These are phyloP conservation scores for Paraleonurus japonicus DNA, from an alignment of 257 asterid genomes.

Conservation along the genomic window DNA sequence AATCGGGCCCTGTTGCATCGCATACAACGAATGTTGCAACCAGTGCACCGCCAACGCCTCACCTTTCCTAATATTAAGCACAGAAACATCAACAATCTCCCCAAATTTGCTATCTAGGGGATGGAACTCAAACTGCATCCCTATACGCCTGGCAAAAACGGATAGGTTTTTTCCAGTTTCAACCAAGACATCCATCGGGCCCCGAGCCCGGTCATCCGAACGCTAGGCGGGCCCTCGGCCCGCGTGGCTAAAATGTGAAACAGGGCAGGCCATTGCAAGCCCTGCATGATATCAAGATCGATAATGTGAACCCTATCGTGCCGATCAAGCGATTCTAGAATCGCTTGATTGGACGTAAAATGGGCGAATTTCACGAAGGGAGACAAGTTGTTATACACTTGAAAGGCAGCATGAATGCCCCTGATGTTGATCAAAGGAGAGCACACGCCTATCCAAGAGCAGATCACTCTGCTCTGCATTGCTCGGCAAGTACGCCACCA, in stretches of 20 bases:
- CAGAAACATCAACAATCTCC: constrained; percentile 37
- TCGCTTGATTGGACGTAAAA: constrained; percentile 78
- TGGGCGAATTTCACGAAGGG: constrained; percentile 76
- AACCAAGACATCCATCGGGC: constrained; percentile 42
- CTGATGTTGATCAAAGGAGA: constrained; percentile 50
- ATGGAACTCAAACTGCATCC: constrained; percentile 65
- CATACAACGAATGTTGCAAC: constrained; percentile 74
- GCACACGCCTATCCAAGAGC: constrained; percentile 68
- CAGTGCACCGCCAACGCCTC: constrained; percentile 73
- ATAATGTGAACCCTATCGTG: constrained; percentile 58
- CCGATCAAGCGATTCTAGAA: constrained; percentile 59
- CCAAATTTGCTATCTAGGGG: constrained; percentile 54
- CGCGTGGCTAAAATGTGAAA: constrained; percentile 74
- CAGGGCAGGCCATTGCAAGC: constrained; percentile 81
- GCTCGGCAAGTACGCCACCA: constrained; percentile 75
- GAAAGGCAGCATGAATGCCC: constrained; percentile 50
- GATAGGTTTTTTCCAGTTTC: constrained; percentile 71
- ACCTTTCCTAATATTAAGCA: constrained; percentile 42
- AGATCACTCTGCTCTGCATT: constrained; percentile 70
- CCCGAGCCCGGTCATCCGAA: constrained; percentile 75
- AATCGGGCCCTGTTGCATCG: constrained; percentile 76
- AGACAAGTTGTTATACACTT: constrained; percentile 56
- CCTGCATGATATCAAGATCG: constrained; percentile 80
- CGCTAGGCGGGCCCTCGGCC: constrained; percentile 67
- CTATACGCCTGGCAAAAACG: constrained; percentile 57